Base-by-base conservation (phyloP, 2,329 filamentous ascomycete genomes). In the Penicillium thymicola region DNA sequence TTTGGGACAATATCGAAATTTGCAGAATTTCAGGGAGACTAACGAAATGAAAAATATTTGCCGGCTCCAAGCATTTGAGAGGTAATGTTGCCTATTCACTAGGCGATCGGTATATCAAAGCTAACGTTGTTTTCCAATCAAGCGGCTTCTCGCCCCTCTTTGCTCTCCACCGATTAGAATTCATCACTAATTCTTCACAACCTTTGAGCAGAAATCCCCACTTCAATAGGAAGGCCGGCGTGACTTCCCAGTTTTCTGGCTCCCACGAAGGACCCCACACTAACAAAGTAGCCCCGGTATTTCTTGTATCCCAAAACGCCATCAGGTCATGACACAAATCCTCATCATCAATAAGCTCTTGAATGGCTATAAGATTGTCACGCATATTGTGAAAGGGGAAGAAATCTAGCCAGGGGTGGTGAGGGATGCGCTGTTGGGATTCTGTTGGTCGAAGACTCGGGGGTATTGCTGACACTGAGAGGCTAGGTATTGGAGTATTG, bases 341-440 rank as follows among this genome's bases (percentile, higher is more conserved):
- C 25, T 76, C 73, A 23, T 74, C 67, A 58, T 78, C 71, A 38
- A 78, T 51, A 3, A 50, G 7, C 27, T 60, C 60, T 4, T 51
- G 49, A n/a, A 61, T 58, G 5, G 49, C 55, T 38, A 78, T 77
- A 44, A 77, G 55, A 46, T 68, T 71, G 47, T 77, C 72, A n/a
- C 76, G 62, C 66, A 77, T 69, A 27, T 65, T 66, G 6, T 73
- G 75, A 47, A 76, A 76, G 0, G 75, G 75, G 30, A 77, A 72
- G n/a, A 73, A 67, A 55, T 78, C 75, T 44, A 77, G 70, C 72
- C 74, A 78, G 0, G 66, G 64, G 23, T 69, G 69, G 59, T 78
- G 75, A 21, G 71, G 61, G 4, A 67, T 66, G 2, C 61, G 63
- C 8, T 68, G 62, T 52, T 78, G 75, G 10, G 70, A 54, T 8